A percentile compares a stretch with the other conserved stretches of the same genome.
These are phyloP conservation scores for Myochromella boudieri DNA, from an alignment of 768 basidiomycete species.

Conservation along the genomic window DNA sequence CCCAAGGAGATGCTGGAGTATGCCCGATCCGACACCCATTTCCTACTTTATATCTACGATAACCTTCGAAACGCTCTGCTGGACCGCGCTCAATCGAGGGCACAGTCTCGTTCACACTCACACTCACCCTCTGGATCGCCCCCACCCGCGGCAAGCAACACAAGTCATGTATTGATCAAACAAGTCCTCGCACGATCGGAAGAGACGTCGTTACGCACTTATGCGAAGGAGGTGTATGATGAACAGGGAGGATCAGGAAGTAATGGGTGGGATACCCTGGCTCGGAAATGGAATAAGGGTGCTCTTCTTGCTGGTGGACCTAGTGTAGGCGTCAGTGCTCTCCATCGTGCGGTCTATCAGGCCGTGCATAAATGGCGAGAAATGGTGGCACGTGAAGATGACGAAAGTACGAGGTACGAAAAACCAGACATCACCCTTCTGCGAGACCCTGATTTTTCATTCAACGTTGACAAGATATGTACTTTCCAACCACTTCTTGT, in stretches of 20 bases:
- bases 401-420: conserved; percentile 75
- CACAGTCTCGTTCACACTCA: conserved; percentile 37
- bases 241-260: conserved; percentile 58
- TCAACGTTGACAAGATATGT: conserved; percentile 53
- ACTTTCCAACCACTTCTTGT: conserved; percentile 71
- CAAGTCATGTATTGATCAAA: conserved; percentile 45
- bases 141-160: conserved; percentile 17
- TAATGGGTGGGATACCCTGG: conserved; percentile 76
- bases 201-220: conserved; percentile 73
- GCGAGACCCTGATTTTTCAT: no score
- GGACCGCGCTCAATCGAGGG: conserved; percentile 52
- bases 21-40: conserved; percentile 96
- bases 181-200: conserved; percentile 72
- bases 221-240: conserved; percentile 73
- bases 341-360: conserved; percentile 65
- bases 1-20: conserved; percentile 89
- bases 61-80: conserved; percentile 84
- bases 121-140: conserved; percentile 22
- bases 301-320: conserved; percentile 40
- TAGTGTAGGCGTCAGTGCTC: conserved; percentile 32
- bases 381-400: conserved; percentile 71
- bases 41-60: conserved; percentile 90
- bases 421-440: conserved; percentile 4
- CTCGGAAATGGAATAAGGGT: conserved; percentile 81
- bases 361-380: conserved; percentile 86